Conservation (phyloP, 2,329 filamentous ascomycete species). For the Amauroascus verrucosus region DNA sequence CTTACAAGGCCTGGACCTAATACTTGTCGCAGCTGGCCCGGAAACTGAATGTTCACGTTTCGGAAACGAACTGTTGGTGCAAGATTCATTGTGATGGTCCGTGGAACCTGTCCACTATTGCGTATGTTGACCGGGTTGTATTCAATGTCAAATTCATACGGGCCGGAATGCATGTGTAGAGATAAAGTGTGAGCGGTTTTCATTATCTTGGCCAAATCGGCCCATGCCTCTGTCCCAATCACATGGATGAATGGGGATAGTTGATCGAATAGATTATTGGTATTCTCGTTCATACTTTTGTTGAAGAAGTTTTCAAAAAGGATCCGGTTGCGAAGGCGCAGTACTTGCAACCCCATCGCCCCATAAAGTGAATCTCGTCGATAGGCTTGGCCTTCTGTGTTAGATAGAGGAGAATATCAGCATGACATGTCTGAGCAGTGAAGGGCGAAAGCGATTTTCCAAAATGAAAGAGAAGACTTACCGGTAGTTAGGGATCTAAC, state of each 20-base stretch:
- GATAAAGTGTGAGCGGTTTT: slow-evolving; percentile 23
- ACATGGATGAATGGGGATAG: slow-evolving; percentile 20
- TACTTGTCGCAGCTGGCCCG: not conserved
- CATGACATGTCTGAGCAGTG: no score
- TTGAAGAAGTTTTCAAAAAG: slow-evolving; percentile 22
- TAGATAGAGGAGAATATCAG: not conserved
- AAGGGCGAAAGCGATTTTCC: not conserved
- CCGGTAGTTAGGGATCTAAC: slow-evolving; percentile 17
- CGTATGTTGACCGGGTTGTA: slow-evolving; percentile 17
- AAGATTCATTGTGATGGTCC: slow-evolving; percentile 19
- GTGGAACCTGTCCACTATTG: slow-evolving; percentile 13
- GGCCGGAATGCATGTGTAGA: slow-evolving; percentile 21
- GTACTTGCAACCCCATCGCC: slow-evolving; percentile 19
- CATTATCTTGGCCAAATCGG: slow-evolving; percentile 21
- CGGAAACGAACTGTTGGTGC: slow-evolving; percentile 20
- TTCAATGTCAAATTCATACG: slow-evolving; percentile 20
- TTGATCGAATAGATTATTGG: slow-evolving; percentile 18
- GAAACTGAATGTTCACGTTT: slow-evolving; percentile 11
- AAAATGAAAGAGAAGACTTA: slow-evolving; percentile 11
- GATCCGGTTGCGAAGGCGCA: slow-evolving; percentile 16
- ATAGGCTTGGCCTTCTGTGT: not conserved
- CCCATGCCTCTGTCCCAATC: slow-evolving; percentile 15
- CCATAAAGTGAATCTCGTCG: slow-evolving; percentile 19
- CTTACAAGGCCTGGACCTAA: not conserved
- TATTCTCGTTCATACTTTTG: slow-evolving; percentile 17